Evolutionary conservation across 768 basidiomycete genomes (phyloP), one percentile per base, ranked within the genome.

Genomic region (Lentinus brumalis): DNA sequence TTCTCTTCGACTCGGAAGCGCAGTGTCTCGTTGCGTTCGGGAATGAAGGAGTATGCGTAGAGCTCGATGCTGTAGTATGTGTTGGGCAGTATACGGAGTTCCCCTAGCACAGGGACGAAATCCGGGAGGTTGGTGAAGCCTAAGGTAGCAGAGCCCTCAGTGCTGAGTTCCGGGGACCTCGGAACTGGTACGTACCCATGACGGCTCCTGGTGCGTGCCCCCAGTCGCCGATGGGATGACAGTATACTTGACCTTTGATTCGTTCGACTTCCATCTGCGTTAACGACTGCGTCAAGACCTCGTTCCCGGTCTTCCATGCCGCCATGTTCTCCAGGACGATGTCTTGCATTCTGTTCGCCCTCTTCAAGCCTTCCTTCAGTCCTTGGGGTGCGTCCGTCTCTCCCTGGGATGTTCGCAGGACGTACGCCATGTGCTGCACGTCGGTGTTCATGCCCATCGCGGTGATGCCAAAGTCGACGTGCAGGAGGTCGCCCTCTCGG

Each of bases 21-120:
- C 35, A 82, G 72, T 0, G 78, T 79, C 62, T 78, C 76, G 57
- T 81, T 79, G 50, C 80, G 77, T 62, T 83, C 83, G 9, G 78
- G 76, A 16, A 84, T 74, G 54, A 77, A 80, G 57, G 78, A 78
- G 63, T 77, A 78, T 6, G 81, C 81, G 56, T 78, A 81, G 14
- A 84, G 74, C 64, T 84, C 82, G 60, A 85, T 79, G 70, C 79
- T 81, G 65, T 83, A 84, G 70, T 79, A 84, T 12, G 81, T 82
- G 55, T 82, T 71, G 6, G 80, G 75, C 30, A 83, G 72, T 29
- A 84, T 76, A 8, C 72, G 73, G 42, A 83, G 72, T 39, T 82
- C 79, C 42, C 82, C 83, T 10, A 81, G 66, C 38, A 82, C 69
- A 9, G 83, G 81, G 18, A 83, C 80, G 53, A 76, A 72, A 65